Evolutionary conservation across 1,284 basidiomycete genomes (phyloP), one percentile per base, ranked within the genome.

Genomic region (Moesziomyces sp.): DNA sequence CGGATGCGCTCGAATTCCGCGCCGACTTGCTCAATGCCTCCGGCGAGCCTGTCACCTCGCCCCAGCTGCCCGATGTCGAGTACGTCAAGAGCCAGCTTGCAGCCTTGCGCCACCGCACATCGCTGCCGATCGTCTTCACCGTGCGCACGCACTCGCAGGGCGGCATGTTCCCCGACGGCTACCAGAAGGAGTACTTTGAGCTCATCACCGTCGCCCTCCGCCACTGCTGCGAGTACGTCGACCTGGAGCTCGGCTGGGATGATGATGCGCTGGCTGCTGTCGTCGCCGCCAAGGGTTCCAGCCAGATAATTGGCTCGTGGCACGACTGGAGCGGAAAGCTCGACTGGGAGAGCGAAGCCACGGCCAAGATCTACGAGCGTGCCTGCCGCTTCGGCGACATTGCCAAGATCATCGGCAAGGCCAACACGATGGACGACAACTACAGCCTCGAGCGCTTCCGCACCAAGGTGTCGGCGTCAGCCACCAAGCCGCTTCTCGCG

Each of bases 241-340:
- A 99, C 77, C 88, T 98, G 53, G 96, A 99, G 86, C 89, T 93
- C 56, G 89, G 90, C 0, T 91, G 91, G 86, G 88, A 91, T 0
- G 87, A 89, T 63, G 87, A 88, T 52, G 82, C 87, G 47, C 89
- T 94, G 55, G 87, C 87, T 21, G 87, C 88, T 2, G 86, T 98
- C 52, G 85, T 87, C 28, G 82, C 87, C 2, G 86, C 85, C 55
- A 94, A 94, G 84, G 91, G 93, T 0, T 83, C 87, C 45, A 91
- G 92, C 0, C 88, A 91, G 77, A 89, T 98, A 79, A 91, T 99
- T 63, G 92, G 93, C 0, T 97, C 94, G 11, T 96, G 91, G 90
- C 95, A 98, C 83, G 94, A 99, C 82, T 94, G 92, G 90, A 90
- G 89, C 43, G 95, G 96, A 3, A 86, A 87, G 21, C 88, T 97